phyloP scores from a whole-genome alignment of 306 rosid genomes.

The Potentilla sterilis region DNA sequence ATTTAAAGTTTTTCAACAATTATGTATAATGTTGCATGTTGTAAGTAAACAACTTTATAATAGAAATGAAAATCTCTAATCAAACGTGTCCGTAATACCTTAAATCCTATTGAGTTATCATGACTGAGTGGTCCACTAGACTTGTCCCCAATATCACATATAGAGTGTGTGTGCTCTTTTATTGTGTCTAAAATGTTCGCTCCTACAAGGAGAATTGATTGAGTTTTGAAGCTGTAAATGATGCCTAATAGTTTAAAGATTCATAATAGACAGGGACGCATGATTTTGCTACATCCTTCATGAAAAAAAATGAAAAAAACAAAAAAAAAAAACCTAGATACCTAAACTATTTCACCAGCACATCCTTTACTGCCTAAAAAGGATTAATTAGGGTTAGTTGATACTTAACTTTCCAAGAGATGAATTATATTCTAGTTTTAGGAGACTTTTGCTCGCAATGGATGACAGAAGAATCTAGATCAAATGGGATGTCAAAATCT shows the following conservation, averaged over 20 bases:
- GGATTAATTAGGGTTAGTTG: background rate
- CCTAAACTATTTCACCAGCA: background rate
- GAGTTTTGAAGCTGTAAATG: background rate
- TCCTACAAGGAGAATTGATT: background rate
- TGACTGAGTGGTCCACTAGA: background rate
- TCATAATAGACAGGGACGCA: background rate
- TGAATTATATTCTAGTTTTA: background rate
- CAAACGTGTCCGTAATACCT: background rate
- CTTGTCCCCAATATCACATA: background rate
- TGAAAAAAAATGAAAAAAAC: background rate
- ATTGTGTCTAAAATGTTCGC: background rate
- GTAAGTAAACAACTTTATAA: no score
- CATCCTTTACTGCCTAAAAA: background rate
- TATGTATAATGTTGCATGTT: no score
- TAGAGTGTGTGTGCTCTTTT: background rate
- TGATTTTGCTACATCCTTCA: background rate
- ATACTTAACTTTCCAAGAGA: conserved; percentile 7
- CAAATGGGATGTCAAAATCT: background rate
- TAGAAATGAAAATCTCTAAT: no score
- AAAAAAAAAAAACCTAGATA: background rate
- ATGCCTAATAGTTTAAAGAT: background rate
- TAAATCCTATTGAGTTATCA: background rate
- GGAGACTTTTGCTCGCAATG: background rate
- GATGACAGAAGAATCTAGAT: background rate
- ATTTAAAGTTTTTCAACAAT: no score